Evolutionary conservation across 331 rosid genomes (phyloP), one percentile per base, ranked within the genome.

Genomic region (Rosa hybrid): DNA sequence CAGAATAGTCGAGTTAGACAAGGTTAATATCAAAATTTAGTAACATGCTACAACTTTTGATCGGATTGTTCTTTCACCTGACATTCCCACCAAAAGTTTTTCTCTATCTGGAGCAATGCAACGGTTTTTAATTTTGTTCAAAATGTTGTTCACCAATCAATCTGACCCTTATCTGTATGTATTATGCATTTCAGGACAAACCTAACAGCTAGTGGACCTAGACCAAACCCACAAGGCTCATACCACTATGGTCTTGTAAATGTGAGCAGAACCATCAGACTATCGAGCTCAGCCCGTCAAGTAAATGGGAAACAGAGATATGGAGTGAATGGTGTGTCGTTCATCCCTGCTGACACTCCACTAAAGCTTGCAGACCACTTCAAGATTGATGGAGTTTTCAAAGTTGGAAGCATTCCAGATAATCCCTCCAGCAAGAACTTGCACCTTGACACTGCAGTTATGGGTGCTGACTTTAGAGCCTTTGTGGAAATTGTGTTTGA

Each of bases 141-240:
- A 2, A 25, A 63, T 27, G 38, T 60, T 23, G 16, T 23, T 60
- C 67, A 11, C 67, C n/a, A 6, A 16, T 16, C 39, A 4, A 67
- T 17, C 25, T 67, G 23, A 38, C 2, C 20, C 6, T 38, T 64
- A 0, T 67, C 25, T 38, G 6, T 13, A 4, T 65, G 4, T 14
- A 17, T 72, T 5, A 50, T 59, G 71, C 45, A 56, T 80, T 68
- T 42, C 79, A 92, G 97, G 76, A 92, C 94, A 1, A 95, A 95
- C 70, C 78, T 95, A n/a, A 92, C 94, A 16, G 98, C 98, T 0
- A 95, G 98, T 86, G 98, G 98, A 73, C 98, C 98, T 41, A 90
- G 98, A 75, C 98, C 98, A 21, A 95, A 95, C 59, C 98, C 98
- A n/a, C 98, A 95, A 62, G 98, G 98, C 5, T 95, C 98, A 1